Evolutionary conservation across 1,284 basidiomycete genomes (phyloP), one percentile per base, ranked within the genome.

Genomic region (Xanthoconium separans): DNA sequence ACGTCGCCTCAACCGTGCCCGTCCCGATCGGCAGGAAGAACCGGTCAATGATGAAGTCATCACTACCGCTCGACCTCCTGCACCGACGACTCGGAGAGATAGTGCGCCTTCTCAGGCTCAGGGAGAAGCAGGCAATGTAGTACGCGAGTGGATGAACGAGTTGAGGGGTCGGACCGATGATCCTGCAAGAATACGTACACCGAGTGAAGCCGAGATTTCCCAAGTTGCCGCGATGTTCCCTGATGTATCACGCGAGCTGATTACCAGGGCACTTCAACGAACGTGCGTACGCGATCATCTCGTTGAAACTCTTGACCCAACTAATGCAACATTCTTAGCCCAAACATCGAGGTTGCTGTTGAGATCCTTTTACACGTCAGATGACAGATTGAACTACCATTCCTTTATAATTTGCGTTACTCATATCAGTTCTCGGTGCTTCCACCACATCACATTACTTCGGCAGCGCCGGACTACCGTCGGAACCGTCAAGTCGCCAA

Each of bases 151-250:
- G 89, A 87, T 93, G 36, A 80, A 87, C 56, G 88, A 89, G 62
- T 70, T 93, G 59, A 89, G 88, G 2, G 90, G 89, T 5, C 73
- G 85, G 59, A 68, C 78, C 43, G 77, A 80, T 47, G 69, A 79
- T 64, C 69, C 72, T 29, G 72, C 77, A 45, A 78, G 85, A 29
- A 77, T 90, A 50, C 80, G 89, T 45, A 84, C 85, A 15, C 88
- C 91, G 2, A 79, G 78, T 40, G 89, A 92, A 44, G 74, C 79
- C 31, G 92, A 95, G 73, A 89, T 94, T 46, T 72, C 75, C 20
- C 85, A 89, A 45, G 65, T 95, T 56, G 82, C 81, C 47, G 79
- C 72, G 50, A 93, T 95, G 88, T 95, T 95, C 68, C 92, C 93
- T 16, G 83, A 90, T 66, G 66, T 91, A 33, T 79, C 81, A 29